Base-by-base conservation (phyloP, 1,284 basidiomycete species). In the Malassezia obtusa region DNA sequence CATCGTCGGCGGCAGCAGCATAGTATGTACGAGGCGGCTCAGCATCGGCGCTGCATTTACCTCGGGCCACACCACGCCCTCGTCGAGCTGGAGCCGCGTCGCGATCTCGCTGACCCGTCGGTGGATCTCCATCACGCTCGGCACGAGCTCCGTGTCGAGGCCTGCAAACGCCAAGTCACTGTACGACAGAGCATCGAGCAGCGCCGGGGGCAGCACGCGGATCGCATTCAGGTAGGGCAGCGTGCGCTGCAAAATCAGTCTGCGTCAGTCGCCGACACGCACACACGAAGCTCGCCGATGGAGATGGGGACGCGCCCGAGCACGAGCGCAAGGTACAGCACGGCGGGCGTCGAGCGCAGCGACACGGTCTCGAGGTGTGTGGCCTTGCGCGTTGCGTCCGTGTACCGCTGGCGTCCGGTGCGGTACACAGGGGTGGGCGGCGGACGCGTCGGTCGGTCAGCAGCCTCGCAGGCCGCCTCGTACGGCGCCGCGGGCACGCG, bases 201-300 rank as follows among this genome's bases (percentile, higher is more conserved):
- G 81, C 6, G 78, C 77, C 17, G 65, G 58, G 0, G 89, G 87
- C 1, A 94, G 76, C 30, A 81, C 69, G 15, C 81, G 79, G 25
- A 83, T 74, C 31, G 83, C 80, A 63, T 90, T 84, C 41, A 95
- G 78, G 75, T 89, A 94, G 0, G 89, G 89, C 33, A 95, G 77
- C 28, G 53, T 41, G 15, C 53, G 31, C 15, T 35, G 15, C n/a
- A 32, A 26, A 12, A 56, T 46, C 32, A 46, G 53, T n/a, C 52
- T 55, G 22, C 5, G 50, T 39, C 24, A 45, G 37, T 12, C 1
- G 12, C 17, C n/a, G 12, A 8, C 5, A 49, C 52, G 24, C 38
- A 54, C 52, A 11, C 36, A 14, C 52, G 53, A 8, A 56, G 15
- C 14, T 56, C 48, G 1, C 53, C 53, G 7, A 56, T 14, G 11